Percentiles rank a stretch among this genome's conserved stretches.
These are phyloP conservation scores for Talaromyces sp. DNA, from an alignment of 2,329 filamentous ascomycete species.

Conservation along the genomic window DNA sequence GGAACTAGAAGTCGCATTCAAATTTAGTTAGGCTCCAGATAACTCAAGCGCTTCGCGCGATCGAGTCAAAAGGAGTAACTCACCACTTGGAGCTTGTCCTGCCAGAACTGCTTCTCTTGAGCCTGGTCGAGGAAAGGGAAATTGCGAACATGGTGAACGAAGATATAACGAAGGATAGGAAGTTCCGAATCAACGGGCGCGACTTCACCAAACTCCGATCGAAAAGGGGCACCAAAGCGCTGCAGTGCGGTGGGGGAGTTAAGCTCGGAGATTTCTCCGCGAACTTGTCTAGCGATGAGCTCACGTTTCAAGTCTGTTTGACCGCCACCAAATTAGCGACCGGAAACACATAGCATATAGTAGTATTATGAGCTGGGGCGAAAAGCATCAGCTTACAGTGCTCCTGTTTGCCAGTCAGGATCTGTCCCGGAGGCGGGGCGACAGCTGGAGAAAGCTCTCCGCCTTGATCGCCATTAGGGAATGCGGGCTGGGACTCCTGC, in stretches of 20 bases:
- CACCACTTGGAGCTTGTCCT: constrained; percentile 93
- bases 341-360: no score
- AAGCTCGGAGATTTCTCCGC: constrained; percentile 87
- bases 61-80: constrained; percentile 43
- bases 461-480: constrained; percentile 18
- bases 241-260: constrained; percentile 93
- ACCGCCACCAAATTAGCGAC: no score
- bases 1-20: constrained; percentile 65
- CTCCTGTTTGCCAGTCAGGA: constrained; percentile 94
- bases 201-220: constrained; percentile 88
- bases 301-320: constrained; percentile 96
- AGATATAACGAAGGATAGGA: constrained; percentile 92
- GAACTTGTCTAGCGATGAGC: constrained; percentile 85
- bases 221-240: constrained; percentile 93
- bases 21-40: no score
- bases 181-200: constrained; percentile 91
- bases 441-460: constrained; percentile 13
- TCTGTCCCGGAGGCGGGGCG: constrained; percentile 57
- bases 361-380: no score
- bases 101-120: constrained; percentile 98
- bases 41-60: no score
- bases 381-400: constrained; percentile 70
- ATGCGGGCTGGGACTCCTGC: constrained; percentile 10
- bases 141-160: constrained; percentile 95
- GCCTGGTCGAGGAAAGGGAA: constrained; percentile 98